phyloP scores from a whole-genome alignment of 805 yeast species.

The Hanseniaspora mollemarum region DNA sequence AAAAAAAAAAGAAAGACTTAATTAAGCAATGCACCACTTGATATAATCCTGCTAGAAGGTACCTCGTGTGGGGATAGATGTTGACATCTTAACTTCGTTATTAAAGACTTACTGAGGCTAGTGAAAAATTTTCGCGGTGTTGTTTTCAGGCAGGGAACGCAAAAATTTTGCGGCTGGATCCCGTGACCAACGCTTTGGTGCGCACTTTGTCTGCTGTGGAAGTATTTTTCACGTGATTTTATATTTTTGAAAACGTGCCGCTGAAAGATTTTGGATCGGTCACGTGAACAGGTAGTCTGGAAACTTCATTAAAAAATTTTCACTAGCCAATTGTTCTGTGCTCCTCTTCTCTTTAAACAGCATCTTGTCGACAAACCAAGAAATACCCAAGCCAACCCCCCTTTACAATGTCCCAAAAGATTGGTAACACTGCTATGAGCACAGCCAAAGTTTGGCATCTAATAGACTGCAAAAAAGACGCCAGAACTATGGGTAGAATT shows the following conservation, averaged over 20 bases:
- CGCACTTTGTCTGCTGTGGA: no score
- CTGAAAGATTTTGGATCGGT: background rate
- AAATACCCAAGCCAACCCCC: background rate
- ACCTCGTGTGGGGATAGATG: no score
- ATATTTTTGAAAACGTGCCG: background rate
- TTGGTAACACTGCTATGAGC: conserved; percentile 51
- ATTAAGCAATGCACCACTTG: background rate
- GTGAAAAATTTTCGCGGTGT: no score
- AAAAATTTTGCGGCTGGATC: no score
- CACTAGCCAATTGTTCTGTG: no score
- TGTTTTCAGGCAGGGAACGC: no score
- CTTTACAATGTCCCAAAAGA: conserved; percentile 28
- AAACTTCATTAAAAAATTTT: background rate
- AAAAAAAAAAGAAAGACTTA: background rate
- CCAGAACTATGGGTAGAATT: conserved; percentile 79
- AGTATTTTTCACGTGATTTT: background rate
- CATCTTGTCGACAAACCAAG: background rate
- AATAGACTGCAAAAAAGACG: conserved; percentile 75
- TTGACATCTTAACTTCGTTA: no score
- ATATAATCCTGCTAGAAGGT: background rate
- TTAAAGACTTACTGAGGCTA: no score
- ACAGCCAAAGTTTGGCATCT: conserved; percentile 91
- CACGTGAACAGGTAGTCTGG: background rate
- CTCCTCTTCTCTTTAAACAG: no score
- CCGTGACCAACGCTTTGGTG: no score